phyloP scores from a whole-genome alignment of 345 rosid genomes.

The Raphanus sativus region DNA sequence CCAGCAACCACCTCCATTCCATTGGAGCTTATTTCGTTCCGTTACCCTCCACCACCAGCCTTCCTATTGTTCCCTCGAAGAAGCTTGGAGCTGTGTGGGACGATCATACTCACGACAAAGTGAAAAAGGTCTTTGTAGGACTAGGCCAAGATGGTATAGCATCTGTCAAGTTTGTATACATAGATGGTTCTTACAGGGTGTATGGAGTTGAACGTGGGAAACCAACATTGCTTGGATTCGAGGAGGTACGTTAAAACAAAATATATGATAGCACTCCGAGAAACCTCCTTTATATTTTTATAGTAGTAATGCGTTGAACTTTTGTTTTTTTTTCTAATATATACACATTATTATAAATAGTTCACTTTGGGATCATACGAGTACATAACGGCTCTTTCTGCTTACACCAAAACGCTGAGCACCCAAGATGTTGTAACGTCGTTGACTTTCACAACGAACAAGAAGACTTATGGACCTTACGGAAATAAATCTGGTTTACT shows the following conservation, averaged over 20 bases:
- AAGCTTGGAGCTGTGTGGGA: constrained; percentile 35
- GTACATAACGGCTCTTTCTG: constrained; percentile 31
- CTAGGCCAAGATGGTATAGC: constrained; percentile 20
- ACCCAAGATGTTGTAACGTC: constrained; percentile 23
- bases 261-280: not conserved
- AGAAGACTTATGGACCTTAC: constrained; percentile 32
- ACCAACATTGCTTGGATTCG: constrained; percentile 9
- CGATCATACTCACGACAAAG: constrained; percentile 24
- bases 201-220: constrained; percentile 19
- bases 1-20: not conserved
- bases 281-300: too few relatives aligned
- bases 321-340: not conserved
- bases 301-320: not conserved
- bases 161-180: constrained; percentile 31
- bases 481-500: constrained; percentile 30
- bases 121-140: constrained; percentile 26
- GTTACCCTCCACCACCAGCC: not conserved
- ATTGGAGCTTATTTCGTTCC: constrained; percentile 36
- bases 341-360: not conserved
- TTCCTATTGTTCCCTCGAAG: not conserved
- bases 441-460: constrained; percentile 32
- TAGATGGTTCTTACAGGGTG: constrained; percentile 7
- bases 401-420: constrained; percentile 13
- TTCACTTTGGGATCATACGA: constrained; percentile 34
- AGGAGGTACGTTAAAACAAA: constrained; percentile 14